These are phyloP conservation scores for Cytospora schulzeri DNA, from an alignment of 2,329 filamentous ascomycete genomes.

Conservation along the genomic window DNA sequence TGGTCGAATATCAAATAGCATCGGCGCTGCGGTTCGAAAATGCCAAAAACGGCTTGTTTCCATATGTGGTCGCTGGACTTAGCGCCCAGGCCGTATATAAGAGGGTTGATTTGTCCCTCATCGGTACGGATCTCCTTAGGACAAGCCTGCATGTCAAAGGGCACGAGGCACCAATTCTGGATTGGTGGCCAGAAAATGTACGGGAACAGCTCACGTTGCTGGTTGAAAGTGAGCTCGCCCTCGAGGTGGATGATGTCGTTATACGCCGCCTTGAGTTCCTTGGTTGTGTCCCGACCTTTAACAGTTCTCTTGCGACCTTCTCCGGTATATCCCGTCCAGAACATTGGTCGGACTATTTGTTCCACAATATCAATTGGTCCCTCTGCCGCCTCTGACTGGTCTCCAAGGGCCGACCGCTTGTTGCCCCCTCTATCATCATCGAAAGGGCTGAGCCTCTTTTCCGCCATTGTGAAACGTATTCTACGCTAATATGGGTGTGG, in stretches of 20 bases:
- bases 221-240: constrained; percentile 9
- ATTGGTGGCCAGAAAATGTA: constrained; percentile 13
- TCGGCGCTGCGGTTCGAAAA: constrained; percentile 1
- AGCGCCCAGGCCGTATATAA: not conserved
- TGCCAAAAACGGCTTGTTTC: constrained; percentile 1
- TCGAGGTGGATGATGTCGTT: not conserved
- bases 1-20: constrained; percentile 4
- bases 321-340: constrained; percentile 11
- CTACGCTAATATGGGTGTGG: too few species aligned
- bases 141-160: not conserved
- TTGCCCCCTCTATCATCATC: too few species aligned
- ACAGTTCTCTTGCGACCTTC: not conserved
- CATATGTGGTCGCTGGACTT: constrained; percentile 5
- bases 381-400: too few species aligned
- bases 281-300: not conserved
- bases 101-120: not conserved
- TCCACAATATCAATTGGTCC: not conserved
- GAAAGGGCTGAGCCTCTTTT: not conserved
- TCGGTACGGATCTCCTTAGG: not conserved
- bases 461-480: not conserved
- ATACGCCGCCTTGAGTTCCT: not conserved
- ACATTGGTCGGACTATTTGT: constrained; percentile 10
- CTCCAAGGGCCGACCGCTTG: too few species aligned
- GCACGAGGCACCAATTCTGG: constrained; percentile 4
- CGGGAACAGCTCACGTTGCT: not conserved